A percentile compares a stretch with the other conserved stretches of the same genome.
Evolutionary conservation across 306 rosid genomes (phyloP).

Genomic region (Senna siamea): DNA sequence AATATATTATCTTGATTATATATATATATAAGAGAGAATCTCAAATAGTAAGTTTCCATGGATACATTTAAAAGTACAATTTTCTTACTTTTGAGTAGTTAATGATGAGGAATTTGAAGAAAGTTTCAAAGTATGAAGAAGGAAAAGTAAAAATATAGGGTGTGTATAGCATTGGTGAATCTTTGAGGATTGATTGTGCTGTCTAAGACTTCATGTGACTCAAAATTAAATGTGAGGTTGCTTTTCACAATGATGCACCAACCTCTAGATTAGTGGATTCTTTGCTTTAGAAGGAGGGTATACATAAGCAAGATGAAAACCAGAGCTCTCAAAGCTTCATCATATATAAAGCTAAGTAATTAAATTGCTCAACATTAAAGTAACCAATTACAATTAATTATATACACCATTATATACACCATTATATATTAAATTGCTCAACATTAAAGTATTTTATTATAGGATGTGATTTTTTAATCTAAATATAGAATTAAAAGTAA

Average conservation of each 20-base stretch:
- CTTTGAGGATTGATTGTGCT: constrained; percentile 14
- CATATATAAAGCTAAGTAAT: background rate
- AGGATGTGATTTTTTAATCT: too few relatives aligned
- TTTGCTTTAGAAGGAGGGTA: too few relatives aligned
- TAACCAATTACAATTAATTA: too few relatives aligned
- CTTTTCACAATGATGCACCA: constrained; percentile 22
- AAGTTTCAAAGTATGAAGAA: background rate
- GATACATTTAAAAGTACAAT: background rate
- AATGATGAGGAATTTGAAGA: background rate
- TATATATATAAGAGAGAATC: too few relatives aligned
- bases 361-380: background rate
- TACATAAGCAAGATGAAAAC: too few relatives aligned
- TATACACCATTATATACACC: too few relatives aligned
- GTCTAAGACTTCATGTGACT: constrained; percentile 22
- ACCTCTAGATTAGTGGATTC: background rate
- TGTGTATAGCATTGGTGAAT: background rate
- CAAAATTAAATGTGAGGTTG: background rate
- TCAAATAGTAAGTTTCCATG: too few relatives aligned
- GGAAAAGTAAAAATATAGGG: background rate
- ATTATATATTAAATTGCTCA: too few relatives aligned
- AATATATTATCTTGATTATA: too few relatives aligned
- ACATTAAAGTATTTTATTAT: too few relatives aligned
- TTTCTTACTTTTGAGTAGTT: background rate
- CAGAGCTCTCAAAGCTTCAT: background rate
- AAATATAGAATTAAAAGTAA: too few relatives aligned